A percentile compares a stretch with the other conserved stretches of the same genome.
These are phyloP conservation scores for Mallotus repandus DNA, from an alignment of 441 rosid species.

Conservation along the genomic window DNA sequence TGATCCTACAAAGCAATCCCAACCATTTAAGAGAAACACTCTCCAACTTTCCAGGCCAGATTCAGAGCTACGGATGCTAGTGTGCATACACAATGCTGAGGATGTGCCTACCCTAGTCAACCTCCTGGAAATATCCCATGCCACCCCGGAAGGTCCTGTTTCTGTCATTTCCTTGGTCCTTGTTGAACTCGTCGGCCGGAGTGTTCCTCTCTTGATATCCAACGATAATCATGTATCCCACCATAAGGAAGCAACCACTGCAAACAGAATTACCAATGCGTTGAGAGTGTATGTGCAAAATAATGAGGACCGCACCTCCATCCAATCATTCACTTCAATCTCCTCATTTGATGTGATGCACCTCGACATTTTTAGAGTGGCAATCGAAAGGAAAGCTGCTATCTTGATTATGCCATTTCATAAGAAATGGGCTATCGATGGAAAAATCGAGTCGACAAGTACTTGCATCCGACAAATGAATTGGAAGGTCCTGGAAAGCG, in stretches of 20 bases:
- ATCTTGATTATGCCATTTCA: conserved; percentile 60
- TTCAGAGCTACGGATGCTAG: conserved; percentile 43
- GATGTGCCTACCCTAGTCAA: conserved; percentile 44
- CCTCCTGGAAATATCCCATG: conserved; percentile 48
- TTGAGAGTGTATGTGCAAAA: conserved; percentile 44
- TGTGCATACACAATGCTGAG: conserved; percentile 43
- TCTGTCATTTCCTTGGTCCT: conserved; percentile 39
- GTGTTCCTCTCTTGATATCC: conserved; percentile 43
- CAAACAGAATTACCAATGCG: conserved; percentile 35
- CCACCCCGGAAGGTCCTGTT: conserved; percentile 35
- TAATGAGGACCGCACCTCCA: conserved; percentile 27
- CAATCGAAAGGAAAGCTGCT: conserved; percentile 39
- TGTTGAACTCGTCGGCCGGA: conserved; percentile 53
- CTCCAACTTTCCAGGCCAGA: conserved; percentile 28
- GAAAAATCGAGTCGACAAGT: conserved; percentile 30
- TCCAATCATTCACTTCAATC: conserved; percentile 52
- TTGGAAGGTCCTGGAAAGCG: conserved; percentile 53
- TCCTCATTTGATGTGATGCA: conserved; percentile 49
- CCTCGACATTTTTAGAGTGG: conserved; percentile 47
- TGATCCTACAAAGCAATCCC: conserved; percentile 33
- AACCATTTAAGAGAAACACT: conserved; percentile 28
- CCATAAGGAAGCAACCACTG: conserved; percentile 21
- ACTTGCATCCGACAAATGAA: conserved; percentile 37
- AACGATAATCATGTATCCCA: conserved; percentile 26
- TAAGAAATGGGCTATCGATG: conserved; percentile 51